phyloP scores from a whole-genome alignment of 2,329 filamentous ascomycete genomes.

The Sarocladium strictum region DNA sequence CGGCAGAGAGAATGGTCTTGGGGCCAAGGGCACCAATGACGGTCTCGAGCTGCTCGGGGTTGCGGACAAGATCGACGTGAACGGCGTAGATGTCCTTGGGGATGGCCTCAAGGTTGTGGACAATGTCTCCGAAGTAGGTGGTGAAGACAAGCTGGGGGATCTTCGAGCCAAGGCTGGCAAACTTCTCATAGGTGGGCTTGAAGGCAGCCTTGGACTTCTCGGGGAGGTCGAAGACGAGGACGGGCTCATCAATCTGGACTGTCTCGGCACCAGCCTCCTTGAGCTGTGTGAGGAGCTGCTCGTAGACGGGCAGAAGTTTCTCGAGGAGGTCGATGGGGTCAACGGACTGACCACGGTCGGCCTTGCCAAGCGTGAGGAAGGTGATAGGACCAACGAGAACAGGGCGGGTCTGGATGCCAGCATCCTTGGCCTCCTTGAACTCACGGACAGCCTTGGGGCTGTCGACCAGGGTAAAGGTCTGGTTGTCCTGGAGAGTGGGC shows the following conservation, averaged over 20 bases:
- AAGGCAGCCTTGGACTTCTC: constrained; percentile 91
- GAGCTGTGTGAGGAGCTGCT: constrained; percentile 85
- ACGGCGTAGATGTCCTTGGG: constrained; percentile 75
- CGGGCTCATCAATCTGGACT: constrained; percentile 97
- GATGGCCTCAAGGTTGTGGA: constrained; percentile 95
- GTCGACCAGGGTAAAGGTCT: constrained; percentile 83
- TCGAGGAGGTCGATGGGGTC: constrained; percentile 90
- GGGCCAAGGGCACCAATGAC: constrained; percentile 77
- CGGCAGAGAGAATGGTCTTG: constrained; percentile 85
- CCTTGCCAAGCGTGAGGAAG: constrained; percentile 96
- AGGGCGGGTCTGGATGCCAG: constrained; percentile 85
- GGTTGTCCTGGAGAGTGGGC: constrained; percentile 94
- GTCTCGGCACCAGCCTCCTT: constrained; percentile 94
- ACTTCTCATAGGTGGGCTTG: constrained; percentile 94
- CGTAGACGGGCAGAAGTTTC: constrained; percentile 91
- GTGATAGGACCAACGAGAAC: constrained; percentile 94
- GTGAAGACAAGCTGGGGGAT: constrained; percentile 85
- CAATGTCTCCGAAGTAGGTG: constrained; percentile 98
- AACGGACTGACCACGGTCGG: constrained; percentile 89
- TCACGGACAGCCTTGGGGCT: constrained; percentile 91
- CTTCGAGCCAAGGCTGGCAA: constrained; percentile 67
- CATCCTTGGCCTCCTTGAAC: constrained; percentile 97
- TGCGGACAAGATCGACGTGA: constrained; percentile 94
- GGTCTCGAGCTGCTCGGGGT: constrained; percentile 92
- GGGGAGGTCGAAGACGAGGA: constrained; percentile 90